Conservation (phyloP, 2,329 filamentous ascomycete genomes). For the Cytospora mali region DNA sequence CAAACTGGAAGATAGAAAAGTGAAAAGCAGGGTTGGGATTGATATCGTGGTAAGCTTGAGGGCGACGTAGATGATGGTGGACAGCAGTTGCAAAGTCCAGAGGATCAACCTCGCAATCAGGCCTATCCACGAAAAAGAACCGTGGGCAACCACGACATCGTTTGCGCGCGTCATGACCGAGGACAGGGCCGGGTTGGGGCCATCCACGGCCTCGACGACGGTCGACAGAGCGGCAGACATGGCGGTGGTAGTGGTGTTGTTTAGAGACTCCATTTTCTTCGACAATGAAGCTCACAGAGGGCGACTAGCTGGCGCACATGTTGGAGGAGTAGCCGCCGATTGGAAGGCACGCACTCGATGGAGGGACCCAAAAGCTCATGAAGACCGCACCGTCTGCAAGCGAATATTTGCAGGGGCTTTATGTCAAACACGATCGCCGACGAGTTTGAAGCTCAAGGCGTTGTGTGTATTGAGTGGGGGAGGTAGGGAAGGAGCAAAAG, state of each 20-base stretch:
- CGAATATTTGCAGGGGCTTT: neutral
- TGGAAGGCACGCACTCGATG: conserved; percentile 25
- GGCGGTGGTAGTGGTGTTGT: conserved; percentile 17
- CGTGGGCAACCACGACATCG: conserved; percentile 42
- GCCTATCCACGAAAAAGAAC: conserved; percentile 59
- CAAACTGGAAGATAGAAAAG: conserved; percentile 85
- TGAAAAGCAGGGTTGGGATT: conserved; percentile 85
- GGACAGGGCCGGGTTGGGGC: conserved; percentile 38
- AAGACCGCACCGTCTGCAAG: neutral
- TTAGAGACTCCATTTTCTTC: conserved; percentile 26
- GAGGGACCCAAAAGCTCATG: conserved; percentile 17
- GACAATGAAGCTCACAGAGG: conserved; percentile 21
- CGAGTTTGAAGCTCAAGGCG: neutral
- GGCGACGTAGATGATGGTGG: conserved; percentile 71
- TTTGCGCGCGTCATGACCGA: conserved; percentile 44
- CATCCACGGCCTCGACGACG: conserved; percentile 32
- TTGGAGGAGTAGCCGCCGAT: conserved; percentile 27
- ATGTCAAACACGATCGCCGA: neutral
- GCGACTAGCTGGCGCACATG: conserved; percentile 28
- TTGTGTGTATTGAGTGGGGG: neutral
- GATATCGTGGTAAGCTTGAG: conserved; percentile 87
- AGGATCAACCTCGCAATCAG: conserved; percentile 59
- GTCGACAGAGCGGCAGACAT: conserved; percentile 15
- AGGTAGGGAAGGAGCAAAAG: neutral
- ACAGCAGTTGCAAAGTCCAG: conserved; percentile 56